Evolutionary conservation across 257 asterid species (phyloP).

Genomic region (Forsythia suspensa): DNA sequence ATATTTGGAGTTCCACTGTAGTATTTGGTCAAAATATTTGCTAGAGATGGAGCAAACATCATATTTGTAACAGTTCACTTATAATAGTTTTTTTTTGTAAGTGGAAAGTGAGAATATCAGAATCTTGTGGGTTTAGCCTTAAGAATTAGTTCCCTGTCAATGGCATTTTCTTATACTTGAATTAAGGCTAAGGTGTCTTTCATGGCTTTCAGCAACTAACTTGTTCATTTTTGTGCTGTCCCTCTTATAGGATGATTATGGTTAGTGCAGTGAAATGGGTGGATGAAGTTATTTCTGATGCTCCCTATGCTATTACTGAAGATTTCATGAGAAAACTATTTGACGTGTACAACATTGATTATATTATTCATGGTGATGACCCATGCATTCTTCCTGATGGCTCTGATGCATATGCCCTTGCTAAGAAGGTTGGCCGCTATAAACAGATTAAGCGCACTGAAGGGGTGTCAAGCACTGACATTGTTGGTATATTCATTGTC

Average conservation of each 20-base stretch:
- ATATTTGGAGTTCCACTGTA: neutral
- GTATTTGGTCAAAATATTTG: neutral
- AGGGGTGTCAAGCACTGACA: slow-evolving; percentile 96
- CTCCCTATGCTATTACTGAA: slow-evolving; percentile 95
- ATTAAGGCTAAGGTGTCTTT: neutral
- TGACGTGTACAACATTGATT: slow-evolving; percentile 83
- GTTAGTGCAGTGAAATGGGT: slow-evolving; percentile 98
- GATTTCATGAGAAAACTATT: slow-evolving; percentile 91
- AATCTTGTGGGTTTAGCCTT: neutral
- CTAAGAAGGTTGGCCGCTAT: slow-evolving; percentile 91
- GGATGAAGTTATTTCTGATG: slow-evolving; percentile 93
- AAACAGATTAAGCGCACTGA: slow-evolving; percentile 96
- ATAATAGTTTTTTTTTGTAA: neutral
- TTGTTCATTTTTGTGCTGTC: slow-evolving; percentile 10
- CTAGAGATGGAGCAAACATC: neutral
- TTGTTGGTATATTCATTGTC: slow-evolving; percentile 63
- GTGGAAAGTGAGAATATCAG: neutral
- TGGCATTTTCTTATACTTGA: neutral
- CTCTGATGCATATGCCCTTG: slow-evolving; percentile 94
- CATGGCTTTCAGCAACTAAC: neutral
- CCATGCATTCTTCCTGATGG: slow-evolving; percentile 97
- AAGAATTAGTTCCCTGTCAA: neutral
- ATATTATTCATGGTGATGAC: slow-evolving; percentile 94
- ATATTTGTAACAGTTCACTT: neutral
- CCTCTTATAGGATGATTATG: slow-evolving; percentile 76